Evolutionary conservation across 2,329 filamentous ascomycete species (phyloP), one percentile per base, ranked within the genome.

Genomic region (Ascochyta lentis): DNA sequence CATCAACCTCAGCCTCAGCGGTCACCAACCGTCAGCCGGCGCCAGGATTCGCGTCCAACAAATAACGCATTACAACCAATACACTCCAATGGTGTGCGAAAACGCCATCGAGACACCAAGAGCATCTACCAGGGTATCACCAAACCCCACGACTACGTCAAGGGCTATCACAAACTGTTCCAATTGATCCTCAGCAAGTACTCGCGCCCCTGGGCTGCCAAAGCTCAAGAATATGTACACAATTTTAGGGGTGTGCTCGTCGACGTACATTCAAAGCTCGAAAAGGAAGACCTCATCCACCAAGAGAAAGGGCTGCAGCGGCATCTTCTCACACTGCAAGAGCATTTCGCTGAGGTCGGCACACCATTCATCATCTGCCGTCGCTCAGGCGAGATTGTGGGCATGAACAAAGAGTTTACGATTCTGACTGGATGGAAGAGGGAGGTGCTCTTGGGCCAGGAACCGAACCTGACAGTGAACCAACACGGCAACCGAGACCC

Each of bases 291-390:
- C 75, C 81, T 98, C 26, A 88, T 99, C 22, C 97, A 98, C 75
- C 96, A 96, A 90, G 95, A 99, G 75, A 96, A 96, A 77, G 96
- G 91, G 69, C 92, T 98, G 71, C 95, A 99, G 76, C 86, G 95
- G 34, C 96, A 92, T 0, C 81, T 98, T 10, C 92, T 92, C 70
- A 92, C 96, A 72, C 96, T 96, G 68, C 92, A 98, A 71, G 92
- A 96, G 62, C 89, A 96, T 64, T 90, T 97, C 80, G 87, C 91
- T 54, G 88, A 92, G 61, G 92, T 89, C 58, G 92, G 92, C 35
- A 96, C 92, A 4, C 95, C 95, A 0, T 96, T 93, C 0, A 87
- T 99, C 54, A 91, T 98, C 24, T 96, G 92, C 70, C 87, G 95
- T 43, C 87, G 95, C 43, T 96, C 93, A 0, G 95, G 95, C 46